These are phyloP conservation scores for Akanthomyces muscarius DNA, from an alignment of 2,329 filamentous ascomycete genomes.

Conservation along the genomic window DNA sequence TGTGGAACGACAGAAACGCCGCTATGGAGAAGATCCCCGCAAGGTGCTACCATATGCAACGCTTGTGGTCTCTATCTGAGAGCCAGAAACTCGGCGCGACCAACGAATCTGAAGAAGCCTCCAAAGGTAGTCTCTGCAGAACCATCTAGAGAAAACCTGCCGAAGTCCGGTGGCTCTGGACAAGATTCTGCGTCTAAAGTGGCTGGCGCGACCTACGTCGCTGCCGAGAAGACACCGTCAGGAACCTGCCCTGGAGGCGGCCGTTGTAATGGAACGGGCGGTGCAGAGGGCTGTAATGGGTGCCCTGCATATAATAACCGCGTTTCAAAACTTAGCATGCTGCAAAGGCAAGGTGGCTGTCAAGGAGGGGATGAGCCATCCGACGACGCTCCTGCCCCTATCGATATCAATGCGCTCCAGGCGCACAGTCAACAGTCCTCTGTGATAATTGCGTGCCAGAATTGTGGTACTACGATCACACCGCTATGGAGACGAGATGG, in stretches of 20 bases:
- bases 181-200: constrained; percentile 40
- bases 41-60: constrained; percentile 94
- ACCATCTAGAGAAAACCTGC: constrained; percentile 38
- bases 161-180: constrained; percentile 35
- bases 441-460: constrained; percentile 84
- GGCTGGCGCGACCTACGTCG: constrained; percentile 65
- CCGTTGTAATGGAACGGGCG: constrained; percentile 92
- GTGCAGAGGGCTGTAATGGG: constrained; percentile 89
- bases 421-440: constrained; percentile 24
- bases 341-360: constrained; percentile 42
- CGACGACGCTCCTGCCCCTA: constrained; percentile 20
- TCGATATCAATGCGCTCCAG: constrained; percentile 40
- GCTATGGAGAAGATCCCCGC: constrained; percentile 87
- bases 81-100: constrained; percentile 84
- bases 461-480: constrained; percentile 94
- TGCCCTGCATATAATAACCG: constrained; percentile 98
- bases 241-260: constrained; percentile 96
- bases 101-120: constrained; percentile 83
- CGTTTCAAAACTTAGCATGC: constrained; percentile 74
- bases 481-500: constrained; percentile 94
- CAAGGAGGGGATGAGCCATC: constrained; percentile 27
- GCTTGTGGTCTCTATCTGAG: constrained; percentile 94
- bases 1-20: constrained; percentile 92
- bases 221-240: constrained; percentile 67
- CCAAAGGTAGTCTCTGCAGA: constrained; percentile 46